Percentiles rank a stretch among this genome's conserved stretches.
Conservation (phyloP, 192 early-diverging fungal species). For the Entomortierella lignicola region DNA sequence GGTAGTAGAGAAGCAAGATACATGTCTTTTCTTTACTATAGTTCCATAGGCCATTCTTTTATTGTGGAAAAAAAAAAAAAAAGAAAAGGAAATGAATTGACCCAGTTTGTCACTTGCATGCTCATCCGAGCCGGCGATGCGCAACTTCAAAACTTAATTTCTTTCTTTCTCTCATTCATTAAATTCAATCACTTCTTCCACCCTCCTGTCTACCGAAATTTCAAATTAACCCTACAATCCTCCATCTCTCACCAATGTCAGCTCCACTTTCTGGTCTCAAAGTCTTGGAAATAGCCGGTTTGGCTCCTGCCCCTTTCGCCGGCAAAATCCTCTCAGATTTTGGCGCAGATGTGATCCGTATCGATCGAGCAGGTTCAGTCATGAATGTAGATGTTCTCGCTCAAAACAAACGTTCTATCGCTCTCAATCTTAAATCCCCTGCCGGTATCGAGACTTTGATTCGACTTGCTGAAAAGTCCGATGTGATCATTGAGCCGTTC, state of each 20-base stretch:
- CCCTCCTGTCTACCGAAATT: too few relatives aligned
- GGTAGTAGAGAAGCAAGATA: too few relatives aligned
- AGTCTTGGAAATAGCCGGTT: slow-evolving; percentile 75
- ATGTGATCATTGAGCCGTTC: slow-evolving; percentile 76
- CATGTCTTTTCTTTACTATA: too few relatives aligned
- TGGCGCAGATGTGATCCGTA: slow-evolving; percentile 74
- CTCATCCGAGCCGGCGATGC: not conserved
- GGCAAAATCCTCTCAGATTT: slow-evolving; percentile 76
- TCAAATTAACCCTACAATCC: not conserved
- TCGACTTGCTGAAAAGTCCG: slow-evolving; percentile 59
- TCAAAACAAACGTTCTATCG: slow-evolving; percentile 72
- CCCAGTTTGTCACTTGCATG: not conserved
- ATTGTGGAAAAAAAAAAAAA: too few relatives aligned
- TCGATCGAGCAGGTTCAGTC: slow-evolving; percentile 59
- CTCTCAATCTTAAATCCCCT: slow-evolving; percentile 67
- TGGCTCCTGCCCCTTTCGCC: slow-evolving; percentile 76
- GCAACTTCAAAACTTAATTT: too few relatives aligned
- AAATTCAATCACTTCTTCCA: not conserved
- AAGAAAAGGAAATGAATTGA: too few relatives aligned
- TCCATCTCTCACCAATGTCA: slow-evolving; percentile 10
- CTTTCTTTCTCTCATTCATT: too few relatives aligned
- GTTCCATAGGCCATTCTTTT: too few relatives aligned
- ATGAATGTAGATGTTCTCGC: slow-evolving; percentile 59
- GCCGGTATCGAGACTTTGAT: slow-evolving; percentile 58
- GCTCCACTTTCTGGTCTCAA: slow-evolving; percentile 59